Evolutionary conservation across 2,329 filamentous ascomycete species (phyloP), one percentile per base, ranked within the genome.

Genomic region (Aspergillus sp.): DNA sequence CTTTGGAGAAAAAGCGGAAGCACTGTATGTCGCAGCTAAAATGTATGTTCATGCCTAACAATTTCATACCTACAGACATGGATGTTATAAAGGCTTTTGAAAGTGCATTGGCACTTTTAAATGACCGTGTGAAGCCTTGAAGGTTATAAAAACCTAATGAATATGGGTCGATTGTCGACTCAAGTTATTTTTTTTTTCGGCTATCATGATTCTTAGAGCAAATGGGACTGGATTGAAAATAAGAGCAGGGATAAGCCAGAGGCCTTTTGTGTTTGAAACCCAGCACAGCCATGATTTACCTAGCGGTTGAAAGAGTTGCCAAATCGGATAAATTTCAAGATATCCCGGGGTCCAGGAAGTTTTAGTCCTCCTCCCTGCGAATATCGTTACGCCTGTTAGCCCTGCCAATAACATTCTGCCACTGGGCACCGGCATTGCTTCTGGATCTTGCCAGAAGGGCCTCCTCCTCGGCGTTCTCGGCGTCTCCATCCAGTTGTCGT

Each of bases 401-500:
- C 20, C 83, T 73, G 1, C 89, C 89, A 1, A 89, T 90, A 51
- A 96, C 88, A 71, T 96, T 91, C 72, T 93, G 86, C 92, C 92
- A 97, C 1, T 89, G 92, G 5, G 91, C 91, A 44, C 89, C 89
- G 65, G 96, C 92, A 33, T 91, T 83, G 57, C 91, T 80, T 5
- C 91, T 87, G 0, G 92, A 96, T 66, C 86, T 91, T 0, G 91
- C 91, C 47, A 99, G 79, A 49, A 99, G 79, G 11, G 93, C 91
- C 77, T 99, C 95, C 70, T 99, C 95, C 72, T 98, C 95, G 17
- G 93, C 92, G 30, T 88, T 90, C 73, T 96, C 91, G 15, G 93
- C 88, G 70, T 97, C 93, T 61, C 93, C 90, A 63, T 98, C 95
- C 7, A 96, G 73, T 68, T 93, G 87, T 46, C 85, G 83, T 56